Evolutionary conservation across 129 eudicot species (phyloP).

Genomic region (Flaveria robusta): DNA sequence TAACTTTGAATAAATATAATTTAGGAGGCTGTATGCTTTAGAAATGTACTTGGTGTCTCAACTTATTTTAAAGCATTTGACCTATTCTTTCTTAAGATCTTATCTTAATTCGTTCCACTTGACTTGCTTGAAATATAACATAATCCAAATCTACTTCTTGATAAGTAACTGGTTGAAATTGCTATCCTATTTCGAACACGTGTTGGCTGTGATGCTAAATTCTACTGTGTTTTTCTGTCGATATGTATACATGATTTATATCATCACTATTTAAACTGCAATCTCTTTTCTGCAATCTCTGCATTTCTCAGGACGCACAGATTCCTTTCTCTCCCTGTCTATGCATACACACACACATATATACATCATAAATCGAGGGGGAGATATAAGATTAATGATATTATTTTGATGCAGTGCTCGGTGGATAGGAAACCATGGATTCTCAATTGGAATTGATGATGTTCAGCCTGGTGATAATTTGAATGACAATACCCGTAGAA

Average conservation of each 20-base stretch:
- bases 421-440: slow-evolving; percentile 99
- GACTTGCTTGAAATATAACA: not conserved
- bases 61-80: not conserved
- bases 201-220: not conserved
- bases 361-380: not conserved
- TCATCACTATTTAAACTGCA: not conserved
- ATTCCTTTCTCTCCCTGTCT: not conserved
- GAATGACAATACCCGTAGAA: slow-evolving; percentile 44
- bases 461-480: slow-evolving; percentile 73
- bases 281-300: not conserved
- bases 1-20: not conserved
- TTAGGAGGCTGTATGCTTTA: not conserved
- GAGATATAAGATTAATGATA: not conserved
- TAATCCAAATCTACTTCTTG: not conserved
- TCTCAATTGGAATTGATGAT: slow-evolving; percentile 95
- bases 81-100: no score
- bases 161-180: not conserved
- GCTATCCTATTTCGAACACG: not conserved
- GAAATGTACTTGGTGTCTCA: not conserved
- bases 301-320: not conserved
- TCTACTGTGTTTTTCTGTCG: not conserved
- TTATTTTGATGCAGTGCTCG: slow-evolving; percentile 70
- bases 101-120: not conserved
- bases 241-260: not conserved
- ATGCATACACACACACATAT: not conserved